phyloP scores from a whole-genome alignment of 257 asterid genomes.

The Pogostemon cablin region DNA sequence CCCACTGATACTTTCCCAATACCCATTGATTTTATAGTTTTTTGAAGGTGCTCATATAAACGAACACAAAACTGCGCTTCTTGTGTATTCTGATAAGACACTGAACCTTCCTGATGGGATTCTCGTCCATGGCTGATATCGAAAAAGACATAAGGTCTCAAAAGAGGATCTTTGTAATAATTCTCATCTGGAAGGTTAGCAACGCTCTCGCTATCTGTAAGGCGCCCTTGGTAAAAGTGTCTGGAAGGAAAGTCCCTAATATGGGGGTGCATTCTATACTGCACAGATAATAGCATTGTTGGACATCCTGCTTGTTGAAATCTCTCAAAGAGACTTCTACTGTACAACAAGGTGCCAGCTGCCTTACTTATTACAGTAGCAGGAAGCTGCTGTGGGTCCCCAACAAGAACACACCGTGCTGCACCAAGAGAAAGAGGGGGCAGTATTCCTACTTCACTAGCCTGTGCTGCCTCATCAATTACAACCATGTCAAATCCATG shows the following conservation, averaged over 20 bases:
- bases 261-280: constrained; percentile 96
- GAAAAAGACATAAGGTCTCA: constrained; percentile 82
- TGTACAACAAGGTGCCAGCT: constrained; percentile 95
- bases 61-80: constrained; percentile 95
- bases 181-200: constrained; percentile 67
- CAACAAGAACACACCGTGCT: constrained; percentile 97
- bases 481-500: constrained; percentile 99
- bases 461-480: constrained; percentile 99
- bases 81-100: constrained; percentile 86
- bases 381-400: constrained; percentile 99
- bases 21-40: constrained; percentile 61
- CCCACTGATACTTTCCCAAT: constrained; percentile 85
- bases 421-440: constrained; percentile 99
- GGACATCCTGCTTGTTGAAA: constrained; percentile 99
- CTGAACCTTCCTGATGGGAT: constrained; percentile 95
- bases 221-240: constrained; percentile 95
- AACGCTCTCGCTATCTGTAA: constrained; percentile 92
- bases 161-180: constrained; percentile 78
- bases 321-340: constrained; percentile 97
- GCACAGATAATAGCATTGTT: constrained; percentile 92
- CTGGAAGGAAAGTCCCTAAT: constrained; percentile 96
- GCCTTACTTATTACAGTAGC: constrained; percentile 99
- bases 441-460: constrained; percentile 89
- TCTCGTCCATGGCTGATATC: constrained; percentile 91
- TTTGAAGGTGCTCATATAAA: constrained; percentile 88